These are phyloP conservation scores for Lophium mytilinum DNA, from an alignment of 495 filamentous ascomycete genomes.

Conservation along the genomic window DNA sequence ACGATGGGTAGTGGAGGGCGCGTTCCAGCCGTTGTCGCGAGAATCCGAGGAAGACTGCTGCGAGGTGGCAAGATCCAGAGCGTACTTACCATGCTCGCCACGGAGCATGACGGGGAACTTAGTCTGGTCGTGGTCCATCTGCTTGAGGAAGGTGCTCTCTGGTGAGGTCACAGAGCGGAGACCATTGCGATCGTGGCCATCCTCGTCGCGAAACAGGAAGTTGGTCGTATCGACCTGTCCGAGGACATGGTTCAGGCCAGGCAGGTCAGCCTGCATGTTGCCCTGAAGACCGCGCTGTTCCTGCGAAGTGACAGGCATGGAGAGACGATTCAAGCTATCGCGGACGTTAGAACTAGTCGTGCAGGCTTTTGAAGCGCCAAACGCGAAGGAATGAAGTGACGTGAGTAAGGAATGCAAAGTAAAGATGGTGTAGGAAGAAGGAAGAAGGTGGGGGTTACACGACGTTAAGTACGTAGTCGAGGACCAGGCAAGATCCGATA, in stretches of 20 bases:
- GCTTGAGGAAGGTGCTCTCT: slow-evolving; percentile 58
- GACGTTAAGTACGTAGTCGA: too few species aligned
- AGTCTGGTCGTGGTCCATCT: slow-evolving; percentile 68
- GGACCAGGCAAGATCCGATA: too few species aligned
- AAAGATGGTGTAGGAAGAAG: not conserved
- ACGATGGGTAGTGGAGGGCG: slow-evolving; percentile 45
- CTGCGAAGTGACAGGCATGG: slow-evolving; percentile 68
- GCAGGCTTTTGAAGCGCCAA: slow-evolving; percentile 4
- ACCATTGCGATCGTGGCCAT: slow-evolving; percentile 47
- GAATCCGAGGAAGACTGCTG: slow-evolving; percentile 57
- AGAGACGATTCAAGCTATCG: slow-evolving; percentile 70
- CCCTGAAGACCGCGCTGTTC: slow-evolving; percentile 51
- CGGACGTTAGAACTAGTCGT: slow-evolving; percentile 6
- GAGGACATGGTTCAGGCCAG: slow-evolving; percentile 43
- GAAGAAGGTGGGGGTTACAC: not conserved
- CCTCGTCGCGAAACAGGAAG: slow-evolving; percentile 80
- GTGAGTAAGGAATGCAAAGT: not conserved
- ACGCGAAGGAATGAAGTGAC: slow-evolving; percentile 12
- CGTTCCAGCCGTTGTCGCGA: slow-evolving; percentile 51
- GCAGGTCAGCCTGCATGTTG: slow-evolving; percentile 36
- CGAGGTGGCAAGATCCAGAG: slow-evolving; percentile 69
- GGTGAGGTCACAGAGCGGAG: slow-evolving; percentile 49
- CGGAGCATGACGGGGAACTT: slow-evolving; percentile 76
- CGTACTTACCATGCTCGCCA: slow-evolving; percentile 66
- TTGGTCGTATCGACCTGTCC: slow-evolving; percentile 71